Conservation (phyloP, 257 asterid species). For the Lantana camara region DNA sequence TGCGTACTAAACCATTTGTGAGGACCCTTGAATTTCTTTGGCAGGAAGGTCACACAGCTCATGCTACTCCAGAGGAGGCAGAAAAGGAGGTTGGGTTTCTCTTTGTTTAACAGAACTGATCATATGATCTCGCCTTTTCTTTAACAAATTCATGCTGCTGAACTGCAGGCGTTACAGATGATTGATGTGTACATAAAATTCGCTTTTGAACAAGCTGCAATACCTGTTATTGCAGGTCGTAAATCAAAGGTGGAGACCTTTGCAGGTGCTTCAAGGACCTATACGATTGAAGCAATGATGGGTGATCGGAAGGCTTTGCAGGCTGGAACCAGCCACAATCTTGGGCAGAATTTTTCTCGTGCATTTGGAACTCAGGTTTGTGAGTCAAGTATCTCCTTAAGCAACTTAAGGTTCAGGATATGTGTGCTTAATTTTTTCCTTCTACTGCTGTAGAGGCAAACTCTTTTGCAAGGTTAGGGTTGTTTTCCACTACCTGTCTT, state of each 20-base stretch:
- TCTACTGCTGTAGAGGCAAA: slow-evolving; percentile 3
- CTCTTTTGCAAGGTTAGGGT: background rate
- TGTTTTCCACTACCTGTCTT: background rate
- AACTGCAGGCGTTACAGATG: slow-evolving; percentile 96
- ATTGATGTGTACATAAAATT: slow-evolving; percentile 86
- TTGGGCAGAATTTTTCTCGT: slow-evolving; percentile 96
- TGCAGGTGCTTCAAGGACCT: slow-evolving; percentile 94
- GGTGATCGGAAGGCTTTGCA: slow-evolving; percentile 98
- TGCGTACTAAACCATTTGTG: slow-evolving; percentile 96
- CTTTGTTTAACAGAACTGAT: slow-evolving; percentile 11
- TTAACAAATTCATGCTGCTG: slow-evolving; percentile 38
- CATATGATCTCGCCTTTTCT: slow-evolving; percentile 25
- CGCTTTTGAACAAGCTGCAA: slow-evolving; percentile 97
- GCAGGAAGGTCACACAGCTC: slow-evolving; percentile 99
- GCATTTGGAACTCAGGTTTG: slow-evolving; percentile 93
- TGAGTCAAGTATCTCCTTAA: slow-evolving; percentile 17
- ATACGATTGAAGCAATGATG: slow-evolving; percentile 99
- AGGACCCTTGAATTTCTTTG: slow-evolving; percentile 96
- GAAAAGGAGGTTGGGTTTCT: slow-evolving; percentile 75
- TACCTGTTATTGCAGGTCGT: slow-evolving; percentile 96
- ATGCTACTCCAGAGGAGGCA: slow-evolving; percentile 89
- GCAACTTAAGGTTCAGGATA: slow-evolving; percentile 17
- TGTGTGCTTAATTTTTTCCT: slow-evolving; percentile 1
- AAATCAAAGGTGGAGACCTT: slow-evolving; percentile 92
- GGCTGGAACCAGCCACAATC: slow-evolving; percentile 99